A percentile compares a stretch with the other conserved stretches of the same genome.
Evolutionary conservation across 2,329 filamentous ascomycete species (phyloP).

Genomic region (Colletotrichum euphorbiae): DNA sequence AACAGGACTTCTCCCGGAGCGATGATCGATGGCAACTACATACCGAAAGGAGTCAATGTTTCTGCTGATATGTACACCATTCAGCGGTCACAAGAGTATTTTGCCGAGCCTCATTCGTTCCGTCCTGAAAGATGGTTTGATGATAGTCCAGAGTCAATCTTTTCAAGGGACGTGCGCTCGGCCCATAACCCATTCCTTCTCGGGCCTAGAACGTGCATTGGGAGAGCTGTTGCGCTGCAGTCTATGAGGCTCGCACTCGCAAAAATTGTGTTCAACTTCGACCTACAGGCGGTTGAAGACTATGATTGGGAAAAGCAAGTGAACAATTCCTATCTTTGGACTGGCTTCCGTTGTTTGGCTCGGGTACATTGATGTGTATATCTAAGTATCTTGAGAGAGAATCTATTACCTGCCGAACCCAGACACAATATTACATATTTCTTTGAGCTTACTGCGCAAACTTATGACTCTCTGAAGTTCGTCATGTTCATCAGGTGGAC

Average conservation of each 20-base stretch:
- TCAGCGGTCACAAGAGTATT: slow-evolving; percentile 44
- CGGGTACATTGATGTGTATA: too few relatives aligned
- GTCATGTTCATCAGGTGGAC: too few relatives aligned
- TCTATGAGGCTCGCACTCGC: slow-evolving; percentile 15
- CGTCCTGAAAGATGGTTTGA: slow-evolving; percentile 49
- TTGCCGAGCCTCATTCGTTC: slow-evolving; percentile 51
- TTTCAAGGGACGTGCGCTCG: slow-evolving; percentile 42
- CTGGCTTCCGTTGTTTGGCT: slow-evolving; percentile 2
- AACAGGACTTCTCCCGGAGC: slow-evolving; percentile 36
- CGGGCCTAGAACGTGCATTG: slow-evolving; percentile 49
- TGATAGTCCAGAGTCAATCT: slow-evolving; percentile 27
- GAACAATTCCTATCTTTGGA: slow-evolving; percentile 19
- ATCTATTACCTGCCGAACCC: too few relatives aligned
- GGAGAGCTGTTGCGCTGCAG: slow-evolving; percentile 36
- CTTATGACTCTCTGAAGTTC: too few relatives aligned
- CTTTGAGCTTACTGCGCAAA: too few relatives aligned
- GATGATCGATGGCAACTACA: slow-evolving; percentile 45
- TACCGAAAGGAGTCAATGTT: slow-evolving; percentile 53
- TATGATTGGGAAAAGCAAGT: slow-evolving; percentile 13
- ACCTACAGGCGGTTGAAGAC: slow-evolving; percentile 1
- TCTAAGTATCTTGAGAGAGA: too few relatives aligned
- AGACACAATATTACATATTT: too few relatives aligned
- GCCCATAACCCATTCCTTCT: slow-evolving; percentile 46
- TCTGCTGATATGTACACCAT: slow-evolving; percentile 50
- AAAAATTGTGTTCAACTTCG: neutral